Base-by-base conservation (phyloP, 2,329 filamentous ascomycete species). In the Ophioceras dolichostomum region DNA sequence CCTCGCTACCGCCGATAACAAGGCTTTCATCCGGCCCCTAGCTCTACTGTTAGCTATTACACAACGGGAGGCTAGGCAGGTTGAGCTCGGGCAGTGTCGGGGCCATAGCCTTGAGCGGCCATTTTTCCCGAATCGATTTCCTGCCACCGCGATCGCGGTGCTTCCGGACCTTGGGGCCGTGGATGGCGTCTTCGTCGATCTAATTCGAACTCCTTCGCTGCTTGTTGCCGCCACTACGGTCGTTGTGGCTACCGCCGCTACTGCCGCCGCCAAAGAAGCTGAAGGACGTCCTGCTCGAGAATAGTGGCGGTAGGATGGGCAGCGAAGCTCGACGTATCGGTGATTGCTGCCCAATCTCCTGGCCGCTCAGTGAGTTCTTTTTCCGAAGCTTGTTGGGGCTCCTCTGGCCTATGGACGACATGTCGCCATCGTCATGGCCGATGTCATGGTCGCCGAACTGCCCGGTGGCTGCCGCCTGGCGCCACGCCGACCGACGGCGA, bases 101-200 rank as follows among this genome's bases (percentile, higher is more conserved):
- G 30, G 47, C 24, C 26, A 46, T 41, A n/a, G 42, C 44, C 29
- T 43, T 43, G 31, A 54, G 32, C 29, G 47, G 49, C 51, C 53
- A 55, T 17, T 48, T 52, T 13, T 52, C 48, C 5, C 51, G 42
- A 9, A 42, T 36, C 32, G 39, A 45, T 13, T 30, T 40, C 39
- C 43, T 49, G 19, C 46, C 45, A 29, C 29, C 46, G 51, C 45
- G 32, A 48, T 47, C 39, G 38, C 39, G 32, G 34, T 21, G 46
- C 41, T 51, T 57, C 27, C 47, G 55, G 34, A 67, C 48, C 44
- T 53, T 57, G 9, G 66, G 65, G 4, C 67, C 66, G 40, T 69
- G 65, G n/a, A 67, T 52, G 38, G 58, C 60, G 35, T 72, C 66
- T 44, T 68, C 68, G 39, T 69, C 65, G 20, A 68, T 63, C 66